Evolutionary conservation across 1,284 basidiomycete species (phyloP), one percentile per base, ranked within the genome.

Genomic region (Ceratobasidium sp.): DNA sequence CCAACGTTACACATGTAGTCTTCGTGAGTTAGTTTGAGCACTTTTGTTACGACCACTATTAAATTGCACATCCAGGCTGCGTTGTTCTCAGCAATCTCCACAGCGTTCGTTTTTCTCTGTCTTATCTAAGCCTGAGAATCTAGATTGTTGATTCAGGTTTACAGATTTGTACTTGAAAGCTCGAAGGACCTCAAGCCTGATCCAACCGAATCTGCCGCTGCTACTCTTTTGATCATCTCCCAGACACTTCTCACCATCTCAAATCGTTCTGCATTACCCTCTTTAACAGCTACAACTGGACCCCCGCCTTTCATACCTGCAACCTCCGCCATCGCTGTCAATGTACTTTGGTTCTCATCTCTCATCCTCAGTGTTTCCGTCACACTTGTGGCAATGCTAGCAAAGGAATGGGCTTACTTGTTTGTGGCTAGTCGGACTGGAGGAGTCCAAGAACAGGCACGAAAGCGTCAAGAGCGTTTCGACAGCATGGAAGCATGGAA

Each of bases 1-100:
- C 9, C 9, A 0, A 32, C 6, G 16, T 3, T 28, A 41, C 49
- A 35, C 9, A 5, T 0, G 2, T 16, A 69, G 66, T 69, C 18
- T 69, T 69, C 43, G 66, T 69, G 28, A 46, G 66, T 26, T n/a
- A 35, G 16, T 35, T 11, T 6, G 21, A 26, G 28, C 21, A 14
- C 18, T 9, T 6, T 1, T 13, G 11, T 6, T 55, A 18, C n/a
- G 11, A 43, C n/a, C 41, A n/a, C 23, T 14, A 23, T n/a, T n/a
- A 21, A n/a, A 16, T 14, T 7, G 2, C 13, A 30, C 7, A 41
- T 43, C 7, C 28, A 69, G 66, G 66, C 66, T 58, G 66, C 54
- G 7, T 23, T 69, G 43, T 69, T 69, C 43, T 69, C 66, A 18
- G 66, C 54, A n/a, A 58, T 69, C 9, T 69, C 54, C 11, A 58